phyloP scores from a whole-genome alignment of 345 rosid species.

The Pistacia atlantica region DNA sequence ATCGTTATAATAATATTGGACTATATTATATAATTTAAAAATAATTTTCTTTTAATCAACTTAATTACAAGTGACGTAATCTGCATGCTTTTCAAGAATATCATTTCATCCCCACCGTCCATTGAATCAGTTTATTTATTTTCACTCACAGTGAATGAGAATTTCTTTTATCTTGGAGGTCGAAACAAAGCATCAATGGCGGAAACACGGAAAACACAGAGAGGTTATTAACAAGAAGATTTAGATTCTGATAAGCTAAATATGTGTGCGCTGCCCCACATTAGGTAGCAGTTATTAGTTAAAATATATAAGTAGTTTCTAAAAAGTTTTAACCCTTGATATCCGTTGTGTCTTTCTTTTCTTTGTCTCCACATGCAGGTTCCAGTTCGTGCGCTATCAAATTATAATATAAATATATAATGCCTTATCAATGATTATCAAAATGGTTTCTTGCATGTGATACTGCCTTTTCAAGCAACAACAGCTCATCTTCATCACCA shows the following conservation, averaged over 20 bases:
- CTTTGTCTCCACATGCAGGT: constrained; percentile 44
- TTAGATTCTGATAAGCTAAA: too few species aligned
- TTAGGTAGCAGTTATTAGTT: background rate
- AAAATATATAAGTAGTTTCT: background rate
- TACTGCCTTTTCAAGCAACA: constrained; percentile 45
- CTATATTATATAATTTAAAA: too few species aligned
- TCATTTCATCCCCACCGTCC: constrained; percentile 17
- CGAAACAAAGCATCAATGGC: constrained; percentile 21
- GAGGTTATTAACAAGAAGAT: too few species aligned
- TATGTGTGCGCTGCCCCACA: constrained; percentile 2
- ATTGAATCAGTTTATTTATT: background rate
- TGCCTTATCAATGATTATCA: constrained; percentile 22
- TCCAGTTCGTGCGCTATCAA: constrained; percentile 36
- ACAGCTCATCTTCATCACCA: constrained; percentile 43
- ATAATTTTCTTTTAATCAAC: background rate
- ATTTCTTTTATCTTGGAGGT: too few species aligned
- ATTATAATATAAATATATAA: background rate
- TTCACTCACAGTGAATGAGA: background rate
- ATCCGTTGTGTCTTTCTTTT: constrained; percentile 19
- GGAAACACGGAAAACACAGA: background rate
- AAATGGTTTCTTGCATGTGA: constrained; percentile 39
- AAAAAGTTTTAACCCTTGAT: background rate
- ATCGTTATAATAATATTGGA: too few species aligned
- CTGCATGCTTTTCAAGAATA: background rate
- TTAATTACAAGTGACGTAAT: background rate